phyloP scores from a whole-genome alignment of 495 filamentous ascomycete species.

The Penicillium paxilli region DNA sequence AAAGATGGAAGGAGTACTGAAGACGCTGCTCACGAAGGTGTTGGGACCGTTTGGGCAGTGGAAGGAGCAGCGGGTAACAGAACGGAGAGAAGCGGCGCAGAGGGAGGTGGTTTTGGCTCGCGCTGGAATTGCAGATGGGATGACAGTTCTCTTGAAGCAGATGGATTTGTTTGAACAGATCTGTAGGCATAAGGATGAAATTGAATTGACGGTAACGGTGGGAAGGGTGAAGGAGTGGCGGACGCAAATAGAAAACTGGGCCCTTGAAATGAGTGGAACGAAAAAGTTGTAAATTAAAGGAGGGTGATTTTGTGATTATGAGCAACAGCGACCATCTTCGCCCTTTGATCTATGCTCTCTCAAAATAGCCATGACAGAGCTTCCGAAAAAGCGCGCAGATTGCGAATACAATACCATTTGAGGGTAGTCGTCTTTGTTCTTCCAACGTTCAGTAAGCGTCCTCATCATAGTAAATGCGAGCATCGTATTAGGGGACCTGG shows the following conservation, averaged over 20 bases:
- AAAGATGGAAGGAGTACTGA: constrained; percentile 1
- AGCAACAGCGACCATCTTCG: neutral
- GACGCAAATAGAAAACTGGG: constrained; percentile 4
- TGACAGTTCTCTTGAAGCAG: constrained; percentile 4
- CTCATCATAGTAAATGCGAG: too few relatives aligned
- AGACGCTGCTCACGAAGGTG: constrained; percentile 1
- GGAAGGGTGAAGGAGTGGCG: constrained; percentile 4
- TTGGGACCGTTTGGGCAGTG: constrained; percentile 3
- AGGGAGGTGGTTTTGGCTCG: constrained; percentile 3
- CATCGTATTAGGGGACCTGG: too few relatives aligned
- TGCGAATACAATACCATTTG: too few relatives aligned
- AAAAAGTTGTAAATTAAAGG: constrained; percentile 3
- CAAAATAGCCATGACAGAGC: too few relatives aligned
- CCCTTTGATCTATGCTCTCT: neutral
- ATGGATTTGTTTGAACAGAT: constrained; percentile 6
- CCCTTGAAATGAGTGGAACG: neutral
- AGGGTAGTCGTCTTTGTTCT: too few relatives aligned
- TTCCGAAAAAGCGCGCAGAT: too few relatives aligned
- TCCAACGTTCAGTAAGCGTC: too few relatives aligned
- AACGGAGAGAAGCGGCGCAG: constrained; percentile 2
- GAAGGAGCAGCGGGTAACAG: constrained; percentile 3
- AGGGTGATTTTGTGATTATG: neutral
- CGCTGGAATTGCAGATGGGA: neutral
- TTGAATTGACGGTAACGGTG: constrained; percentile 4
- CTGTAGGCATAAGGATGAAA: constrained; percentile 5